Base-by-base conservation (phyloP, 768 basidiomycete species). In the Ephemerocybe angulata region DNA sequence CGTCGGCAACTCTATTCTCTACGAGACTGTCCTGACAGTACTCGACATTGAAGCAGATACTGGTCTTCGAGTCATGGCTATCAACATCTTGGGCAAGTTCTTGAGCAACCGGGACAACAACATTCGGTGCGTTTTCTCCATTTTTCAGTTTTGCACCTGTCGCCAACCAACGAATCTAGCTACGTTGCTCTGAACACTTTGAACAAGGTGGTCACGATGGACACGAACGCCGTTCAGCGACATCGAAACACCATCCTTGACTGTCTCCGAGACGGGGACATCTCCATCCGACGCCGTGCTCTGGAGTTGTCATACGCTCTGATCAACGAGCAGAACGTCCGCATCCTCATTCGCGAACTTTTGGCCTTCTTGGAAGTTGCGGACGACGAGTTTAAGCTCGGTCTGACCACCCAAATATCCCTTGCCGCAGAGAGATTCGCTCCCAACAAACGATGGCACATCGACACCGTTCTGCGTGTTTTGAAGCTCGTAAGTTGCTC, bases 231-330 rank as follows among this genome's bases (percentile, higher is more conserved):
- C 17, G 97, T 99, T 1, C 96, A 98, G 70, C 87, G 97, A 22
- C 97, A 99, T 69, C 89, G 94, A 24, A 94, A 96, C 69, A 98
- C 92, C 61, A 98, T 99, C 60, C 85, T 99, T n/a, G 96, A 98
- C 68, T 99, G 97, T 75, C 76, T 99, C 35, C 87, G 96, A n/a
- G 97, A 99, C 62, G 97, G 96, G 10, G 97, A 98, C 62, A 98
- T 99, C 53, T 99, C 97, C 10, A 99, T 99, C 66, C 86, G 97
- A 30, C 86, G 97, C 41, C 87, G 97, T 54, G 97, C 97, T 1
- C 83, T 99, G 29, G 97, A 98, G 69, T 80, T 99, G 2, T 97
- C 94, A 11, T 99, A 98, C 68, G 95, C 96, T 0, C 83, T 99
- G 52, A 93, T 98, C 68, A 96, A 97, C 66, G 96, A 98, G 63